Evolutionary conservation across 805 yeast genomes (phyloP), one percentile per base, ranked within the genome.

Genomic region (Saturnispora diversa): DNA sequence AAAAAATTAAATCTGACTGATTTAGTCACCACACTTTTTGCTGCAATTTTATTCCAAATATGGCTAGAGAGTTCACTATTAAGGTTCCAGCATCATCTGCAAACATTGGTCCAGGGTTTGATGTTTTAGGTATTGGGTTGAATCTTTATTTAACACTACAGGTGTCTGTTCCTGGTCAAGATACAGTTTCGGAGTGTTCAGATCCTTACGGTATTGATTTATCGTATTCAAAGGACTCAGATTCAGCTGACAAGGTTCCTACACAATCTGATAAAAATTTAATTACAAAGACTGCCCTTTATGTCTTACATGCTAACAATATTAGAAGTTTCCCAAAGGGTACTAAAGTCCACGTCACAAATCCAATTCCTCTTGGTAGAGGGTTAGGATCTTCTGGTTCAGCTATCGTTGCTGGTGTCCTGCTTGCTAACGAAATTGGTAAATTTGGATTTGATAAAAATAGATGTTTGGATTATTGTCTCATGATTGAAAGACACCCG

Each of bases 381-480:
- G 98, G 98, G 7, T 70, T 92, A 44, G 98, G 98, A 2, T 92
- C 97, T 1, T 84, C 95, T 3, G 98, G 97, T 38, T 95, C 97
- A 6, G 98, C 98, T 29, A 95, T 92, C 23, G 97, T 92, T 22
- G 97, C 94, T 15, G 98, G 98, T 56, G 94, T 84, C 10, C 69
- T 87, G 65, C 68, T 92, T 32, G 98, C 94, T 35, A 84, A 84
- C 56, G 90, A 80, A 49, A 70, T 88, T 25, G 96, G 92, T 28
- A 69, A 75, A 37, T 66, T 90, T 26, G 76, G 74, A 1, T 75
- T 87, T 45, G 65, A 79, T 37, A 88, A 83, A 62, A 80, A 75
- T 52, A 72, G 97, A 52, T 73, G 92, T 78, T 68, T 92, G 53
- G 98, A 92, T 62, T 92, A 84, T 68, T 86, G 96, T 61, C 71